Conservation (phyloP, 768 basidiomycete genomes). For the Serpula lacrymans region DNA sequence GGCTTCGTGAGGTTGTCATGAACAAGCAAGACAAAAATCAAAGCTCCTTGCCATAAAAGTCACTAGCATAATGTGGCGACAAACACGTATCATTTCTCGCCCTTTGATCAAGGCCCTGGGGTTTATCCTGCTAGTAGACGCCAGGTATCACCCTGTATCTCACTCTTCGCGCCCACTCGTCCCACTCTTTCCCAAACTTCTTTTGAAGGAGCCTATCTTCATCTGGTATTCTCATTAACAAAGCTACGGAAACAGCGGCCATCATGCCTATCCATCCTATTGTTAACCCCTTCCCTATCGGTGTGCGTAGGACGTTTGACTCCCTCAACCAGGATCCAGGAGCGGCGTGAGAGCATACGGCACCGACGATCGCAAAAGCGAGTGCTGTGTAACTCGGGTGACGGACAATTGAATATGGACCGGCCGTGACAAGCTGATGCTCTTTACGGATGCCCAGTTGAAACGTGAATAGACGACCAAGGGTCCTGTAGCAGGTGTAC, state of each 20-base stretch:
- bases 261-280: background rate
- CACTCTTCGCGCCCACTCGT: conserved; percentile 23
- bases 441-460: conserved; percentile 26
- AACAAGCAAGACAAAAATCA: no score
- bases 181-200: conserved; percentile 31
- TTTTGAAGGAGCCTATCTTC: conserved; percentile 28
- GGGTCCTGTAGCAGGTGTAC: conserved; percentile 27
- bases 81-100: no score
- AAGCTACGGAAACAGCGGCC: no score
- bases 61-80: no score
- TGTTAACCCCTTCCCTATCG: conserved; percentile 17
- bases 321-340: conserved; percentile 29
- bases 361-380: conserved; percentile 21
- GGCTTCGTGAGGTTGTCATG: no score
- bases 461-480: conserved; percentile 34
- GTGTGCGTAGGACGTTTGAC: conserved; percentile 26
- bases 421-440: conserved; percentile 29
- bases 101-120: no score
- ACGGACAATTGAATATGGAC: conserved; percentile 34
- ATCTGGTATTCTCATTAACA: conserved; percentile 1
- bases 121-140: conserved; percentile 26
- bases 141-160: conserved; percentile 30
- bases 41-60: no score
- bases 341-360: conserved; percentile 28
- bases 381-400: conserved; percentile 32